Percentiles rank a stretch among this genome's conserved stretches.
Conservation (phyloP, 139 green algal genomes). For the Micractinium conductrix region DNA sequence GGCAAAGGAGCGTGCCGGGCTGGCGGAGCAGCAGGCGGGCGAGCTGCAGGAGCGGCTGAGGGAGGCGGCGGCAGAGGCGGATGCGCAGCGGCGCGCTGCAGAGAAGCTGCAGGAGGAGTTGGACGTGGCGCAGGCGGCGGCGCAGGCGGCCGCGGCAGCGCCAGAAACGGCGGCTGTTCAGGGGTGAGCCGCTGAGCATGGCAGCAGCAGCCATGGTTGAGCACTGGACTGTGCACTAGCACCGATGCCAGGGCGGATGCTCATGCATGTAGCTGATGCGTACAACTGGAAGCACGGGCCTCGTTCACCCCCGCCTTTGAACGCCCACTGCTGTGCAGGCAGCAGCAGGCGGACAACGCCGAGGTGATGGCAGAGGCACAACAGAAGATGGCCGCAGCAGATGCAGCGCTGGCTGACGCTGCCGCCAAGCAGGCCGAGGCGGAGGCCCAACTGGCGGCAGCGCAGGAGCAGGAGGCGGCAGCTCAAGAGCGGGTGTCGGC, state of each 20-base stretch:
- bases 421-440: constrained; percentile 11
- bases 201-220: no score
- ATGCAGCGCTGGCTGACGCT: neutral
- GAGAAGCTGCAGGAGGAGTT: neutral
- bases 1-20: constrained; percentile 1
- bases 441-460: neutral
- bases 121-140: neutral
- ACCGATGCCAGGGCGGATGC: no score
- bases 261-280: no score
- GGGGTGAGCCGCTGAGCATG: neutral
- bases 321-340: neutral
- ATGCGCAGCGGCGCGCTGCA: neutral
- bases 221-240: no score
- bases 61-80: neutral
- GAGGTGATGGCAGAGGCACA: constrained; percentile 5
- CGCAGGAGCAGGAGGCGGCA: neutral
- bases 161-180: neutral
- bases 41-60: constrained; percentile 11
- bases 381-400: neutral
- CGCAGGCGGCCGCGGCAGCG: neutral
- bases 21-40: constrained; percentile 4
- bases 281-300: no score
- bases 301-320: no score
- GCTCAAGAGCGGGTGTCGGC: neutral
- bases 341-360: neutral